Conservation (phyloP, 1,284 basidiomycete species). For the Apiotrichum montevideense region DNA sequence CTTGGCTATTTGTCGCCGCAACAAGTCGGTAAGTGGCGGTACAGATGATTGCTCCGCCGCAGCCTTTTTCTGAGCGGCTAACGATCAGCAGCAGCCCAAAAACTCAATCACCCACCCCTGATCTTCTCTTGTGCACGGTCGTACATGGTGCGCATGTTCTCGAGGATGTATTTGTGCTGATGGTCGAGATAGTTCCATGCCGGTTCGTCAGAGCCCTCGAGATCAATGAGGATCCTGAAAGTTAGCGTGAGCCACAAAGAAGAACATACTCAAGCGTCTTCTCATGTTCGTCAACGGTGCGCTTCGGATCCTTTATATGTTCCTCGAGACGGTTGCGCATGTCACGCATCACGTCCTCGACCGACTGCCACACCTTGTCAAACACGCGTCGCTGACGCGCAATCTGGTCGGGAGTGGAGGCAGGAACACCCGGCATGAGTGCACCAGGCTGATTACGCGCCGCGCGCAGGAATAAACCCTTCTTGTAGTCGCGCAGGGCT, state of each 20-base stretch:
- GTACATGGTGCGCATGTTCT: conserved; percentile 67
- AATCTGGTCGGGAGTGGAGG: conserved; percentile 52
- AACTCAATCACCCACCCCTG: conserved; percentile 44
- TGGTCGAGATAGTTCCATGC: conserved; percentile 92
- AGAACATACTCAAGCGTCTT: conserved; percentile 83
- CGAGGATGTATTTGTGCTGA: conserved; percentile 79
- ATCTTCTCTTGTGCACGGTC: conserved; percentile 55
- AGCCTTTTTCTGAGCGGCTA: conserved; percentile 1
- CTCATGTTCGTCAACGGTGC: conserved; percentile 88
- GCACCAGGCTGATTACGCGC: conserved; percentile 66
- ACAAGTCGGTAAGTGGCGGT: conserved; percentile 23
- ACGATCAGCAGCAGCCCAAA: background rate
- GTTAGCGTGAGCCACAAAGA: background rate
- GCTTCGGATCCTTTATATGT: conserved; percentile 66
- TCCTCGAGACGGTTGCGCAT: conserved; percentile 73
- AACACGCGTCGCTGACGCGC: conserved; percentile 86
- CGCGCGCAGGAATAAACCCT: conserved; percentile 85
- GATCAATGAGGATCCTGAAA: conserved; percentile 70
- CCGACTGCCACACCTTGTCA: conserved; percentile 92
- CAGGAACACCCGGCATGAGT: conserved; percentile 54
- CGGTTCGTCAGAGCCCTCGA: conserved; percentile 69
- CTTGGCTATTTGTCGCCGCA: conserved; percentile 28
- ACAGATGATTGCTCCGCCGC: conserved; percentile 24
- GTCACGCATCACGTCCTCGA: conserved; percentile 90
- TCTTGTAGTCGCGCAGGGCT: conserved; percentile 93